phyloP scores from a whole-genome alignment of 352 stramenopile genomes.

The Globisporangium sylvaticum region DNA sequence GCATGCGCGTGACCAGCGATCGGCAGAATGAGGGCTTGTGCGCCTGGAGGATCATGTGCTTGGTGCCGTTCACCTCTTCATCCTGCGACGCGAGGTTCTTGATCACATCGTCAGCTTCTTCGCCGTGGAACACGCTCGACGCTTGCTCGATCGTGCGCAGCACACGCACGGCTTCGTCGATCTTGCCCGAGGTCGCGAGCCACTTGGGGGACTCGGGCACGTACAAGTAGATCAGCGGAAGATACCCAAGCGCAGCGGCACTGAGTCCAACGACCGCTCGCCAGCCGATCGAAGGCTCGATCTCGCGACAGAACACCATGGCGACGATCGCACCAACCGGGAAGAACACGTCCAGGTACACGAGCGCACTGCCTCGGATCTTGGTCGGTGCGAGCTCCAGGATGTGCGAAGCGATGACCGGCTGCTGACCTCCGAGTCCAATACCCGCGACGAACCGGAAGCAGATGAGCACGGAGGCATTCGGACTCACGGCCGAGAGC shows the following conservation, averaged over 20 bases:
- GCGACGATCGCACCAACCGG: conserved; percentile 14
- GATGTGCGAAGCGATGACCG: conserved; percentile 13
- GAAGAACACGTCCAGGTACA: conserved; percentile 20
- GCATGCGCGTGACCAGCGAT: conserved; percentile 14
- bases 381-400: conserved; percentile 21
- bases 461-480: not conserved
- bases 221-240: not conserved
- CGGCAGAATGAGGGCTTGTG: conserved; percentile 26
- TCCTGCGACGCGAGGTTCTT: not conserved
- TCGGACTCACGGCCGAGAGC: not conserved
- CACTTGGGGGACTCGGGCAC: conserved; percentile 11
- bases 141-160: conserved; percentile 9
- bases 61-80: not conserved
- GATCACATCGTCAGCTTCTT: conserved; percentile 1
- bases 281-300: conserved; percentile 4
- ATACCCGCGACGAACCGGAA: not conserved
- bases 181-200: not conserved
- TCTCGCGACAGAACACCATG: not conserved
- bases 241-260: not conserved
- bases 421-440: conserved; percentile 18
- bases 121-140: conserved; percentile 2
- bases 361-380: conserved; percentile 18
- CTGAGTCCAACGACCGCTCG: not conserved
- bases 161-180: conserved; percentile 14
- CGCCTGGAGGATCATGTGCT: not conserved